These are phyloP conservation scores for Colletotrichum spinosum DNA, from an alignment of 2,329 filamentous ascomycete species.

Conservation along the genomic window DNA sequence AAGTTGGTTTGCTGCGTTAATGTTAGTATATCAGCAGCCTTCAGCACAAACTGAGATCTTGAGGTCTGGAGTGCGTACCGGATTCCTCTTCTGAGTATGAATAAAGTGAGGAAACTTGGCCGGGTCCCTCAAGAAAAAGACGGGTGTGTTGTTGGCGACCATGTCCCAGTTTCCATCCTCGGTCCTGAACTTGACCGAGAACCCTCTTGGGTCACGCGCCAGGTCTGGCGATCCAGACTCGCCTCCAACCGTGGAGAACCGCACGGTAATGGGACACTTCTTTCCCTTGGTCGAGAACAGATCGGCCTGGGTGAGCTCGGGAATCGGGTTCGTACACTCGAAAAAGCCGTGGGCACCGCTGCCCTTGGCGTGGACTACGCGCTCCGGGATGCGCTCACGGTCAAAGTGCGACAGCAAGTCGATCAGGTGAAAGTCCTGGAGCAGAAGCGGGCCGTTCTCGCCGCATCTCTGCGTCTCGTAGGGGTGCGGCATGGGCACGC, in stretches of 20 bases:
- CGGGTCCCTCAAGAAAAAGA: constrained; percentile 60
- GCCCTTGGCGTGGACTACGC: constrained; percentile 41
- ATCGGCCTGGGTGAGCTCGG: constrained; percentile 62
- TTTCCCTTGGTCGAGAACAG: constrained; percentile 63
- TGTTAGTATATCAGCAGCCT: neutral
- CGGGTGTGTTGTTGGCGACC: constrained; percentile 58
- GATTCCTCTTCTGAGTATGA: constrained; percentile 57
- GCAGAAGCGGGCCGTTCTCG: constrained; percentile 68
- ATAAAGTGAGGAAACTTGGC: constrained; percentile 61
- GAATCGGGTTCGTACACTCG: constrained; percentile 65
- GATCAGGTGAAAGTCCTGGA: constrained; percentile 71
- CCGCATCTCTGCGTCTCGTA: constrained; percentile 68
- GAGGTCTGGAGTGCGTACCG: constrained; percentile 33
- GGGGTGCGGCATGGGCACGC: constrained; percentile 66
- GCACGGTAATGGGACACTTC: constrained; percentile 56
- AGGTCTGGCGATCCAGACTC: constrained; percentile 73
- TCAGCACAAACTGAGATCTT: constrained; percentile 1
- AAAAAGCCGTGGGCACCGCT: constrained; percentile 63
- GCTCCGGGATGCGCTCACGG: constrained; percentile 57
- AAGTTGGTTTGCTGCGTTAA: constrained; percentile 27
- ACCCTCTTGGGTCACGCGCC: constrained; percentile 75
- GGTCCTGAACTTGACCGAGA: constrained; percentile 52
- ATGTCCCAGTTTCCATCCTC: constrained; percentile 45
- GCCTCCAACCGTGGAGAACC: constrained; percentile 76
- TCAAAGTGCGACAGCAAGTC: constrained; percentile 71